These are phyloP conservation scores for Hypoxylon sp. DNA, from an alignment of 2,329 filamentous ascomycete species.

Conservation along the genomic window DNA sequence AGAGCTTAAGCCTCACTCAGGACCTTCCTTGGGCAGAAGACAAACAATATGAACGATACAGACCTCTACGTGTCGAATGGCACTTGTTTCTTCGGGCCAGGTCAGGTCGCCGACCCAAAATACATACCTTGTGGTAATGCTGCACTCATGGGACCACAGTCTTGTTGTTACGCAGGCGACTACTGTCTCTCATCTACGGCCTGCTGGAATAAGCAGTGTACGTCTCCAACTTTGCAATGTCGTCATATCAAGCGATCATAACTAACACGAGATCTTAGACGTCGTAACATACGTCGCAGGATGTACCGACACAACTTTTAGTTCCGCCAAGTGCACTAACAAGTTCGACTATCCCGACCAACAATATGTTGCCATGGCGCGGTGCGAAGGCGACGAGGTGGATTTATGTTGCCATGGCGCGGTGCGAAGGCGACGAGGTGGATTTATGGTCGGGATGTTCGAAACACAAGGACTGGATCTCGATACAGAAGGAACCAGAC, in stretches of 20 bases:
- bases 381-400: conserved; percentile 48
- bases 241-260: neutral
- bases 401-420: conserved; percentile 48
- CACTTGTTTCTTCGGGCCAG: conserved; percentile 47
- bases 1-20: neutral
- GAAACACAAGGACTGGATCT: conserved; percentile 39
- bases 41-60: conserved; percentile 37
- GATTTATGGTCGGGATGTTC: conserved; percentile 48
- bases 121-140: conserved; percentile 50
- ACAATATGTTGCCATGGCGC: conserved; percentile 48
- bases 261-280: conserved; percentile 39
- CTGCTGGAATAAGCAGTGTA: conserved; percentile 49
- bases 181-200: conserved; percentile 45
- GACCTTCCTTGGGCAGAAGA: neutral
- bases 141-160: conserved; percentile 44
- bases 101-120: conserved; percentile 45
- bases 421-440: conserved; percentile 48
- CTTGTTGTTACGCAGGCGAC: conserved; percentile 49
- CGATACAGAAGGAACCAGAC: conserved; percentile 47
- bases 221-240: conserved; percentile 1
- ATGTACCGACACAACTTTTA: conserved; percentile 49
- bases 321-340: conserved; percentile 45
- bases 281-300: conserved; percentile 49
- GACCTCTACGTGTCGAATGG: conserved; percentile 47
- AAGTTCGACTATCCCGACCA: conserved; percentile 48